Base-by-base conservation (phyloP, 345 rosid genomes). In the Arabidopsis suecica region DNA sequence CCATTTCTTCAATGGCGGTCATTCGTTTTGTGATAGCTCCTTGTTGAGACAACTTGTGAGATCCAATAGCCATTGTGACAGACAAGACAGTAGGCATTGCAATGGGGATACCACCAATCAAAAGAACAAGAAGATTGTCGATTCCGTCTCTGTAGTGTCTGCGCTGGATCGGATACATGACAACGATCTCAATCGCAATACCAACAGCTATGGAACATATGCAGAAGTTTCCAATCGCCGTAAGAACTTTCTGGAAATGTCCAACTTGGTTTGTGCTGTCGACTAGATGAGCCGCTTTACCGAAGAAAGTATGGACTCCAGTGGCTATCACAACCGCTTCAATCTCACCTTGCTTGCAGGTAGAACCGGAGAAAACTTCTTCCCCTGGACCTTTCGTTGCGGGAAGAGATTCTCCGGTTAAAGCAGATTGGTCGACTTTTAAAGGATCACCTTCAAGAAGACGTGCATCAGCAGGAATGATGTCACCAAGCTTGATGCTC, bases 1-100 rank as follows among this genome's bases (percentile, higher is more conserved):
- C 97, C 97, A 89, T 84, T 75, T 91, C 96, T 70, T 91, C 97
- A 4, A 91, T 91, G 38, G 97, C 96, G 49, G 97, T 89, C 97
- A 91, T 91, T 28, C 97, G 83, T 82, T 91, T 91, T 2, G 97
- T 91, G 69, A 91, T 91, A 51, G 97, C 97, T 40, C 96, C 97
- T 73, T 91, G 96, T 73, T 85, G 79, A 74, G 97, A 81, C 33
- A 91, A 65, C 54, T 79, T 83, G 79, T 91, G 97, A 38, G 97
- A 91, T 11, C 97, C 97, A 78, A 91, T 91, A 57, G 97, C 94
- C 97, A 91, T 91, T 1, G 97, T 91, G 28, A 91, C 97, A 0
- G 97, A 91, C 44, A 78, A 23, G 28, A 78, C 81, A 53, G 96
- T 88, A 10, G 96, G 93, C 97, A 91, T 91, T 38, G 97, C 97